Percentiles rank a stretch among this genome's conserved stretches.
phyloP scores from a whole-genome alignment of 805 yeast species.

The Vanderwaltozyma verrucispora region DNA sequence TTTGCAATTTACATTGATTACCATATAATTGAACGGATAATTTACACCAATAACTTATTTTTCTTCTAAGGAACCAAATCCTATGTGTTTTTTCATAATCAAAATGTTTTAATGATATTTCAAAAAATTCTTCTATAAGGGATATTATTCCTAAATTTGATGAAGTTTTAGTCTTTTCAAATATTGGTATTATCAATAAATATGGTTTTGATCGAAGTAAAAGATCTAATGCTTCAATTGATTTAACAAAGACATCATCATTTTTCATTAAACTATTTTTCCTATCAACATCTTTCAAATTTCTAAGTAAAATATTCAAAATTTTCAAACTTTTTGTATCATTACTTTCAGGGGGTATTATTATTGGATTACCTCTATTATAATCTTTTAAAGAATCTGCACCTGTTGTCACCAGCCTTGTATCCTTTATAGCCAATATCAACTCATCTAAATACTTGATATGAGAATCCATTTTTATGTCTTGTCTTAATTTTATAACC shows the following conservation, averaged over 20 bases:
- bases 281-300: slow-evolving; percentile 9
- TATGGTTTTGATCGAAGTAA: slow-evolving; percentile 16
- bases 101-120: slow-evolving; percentile 11
- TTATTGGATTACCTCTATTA: slow-evolving; percentile 1
- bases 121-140: slow-evolving; percentile 10
- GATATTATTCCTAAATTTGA: slow-evolving; percentile 9
- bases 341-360: neutral
- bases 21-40: slow-evolving; percentile 9
- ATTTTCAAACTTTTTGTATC: slow-evolving; percentile 16
- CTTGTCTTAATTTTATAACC: no score
- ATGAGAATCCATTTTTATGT: slow-evolving; percentile 25
- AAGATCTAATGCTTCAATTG: slow-evolving; percentile 21
- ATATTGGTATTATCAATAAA: slow-evolving; percentile 4
- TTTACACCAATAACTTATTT: slow-evolving; percentile 20
- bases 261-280: slow-evolving; percentile 8
- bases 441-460: slow-evolving; percentile 24
- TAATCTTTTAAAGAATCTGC: neutral
- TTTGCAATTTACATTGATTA: neutral
- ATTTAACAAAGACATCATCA: slow-evolving; percentile 18
- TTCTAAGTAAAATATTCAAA: slow-evolving; percentile 12
- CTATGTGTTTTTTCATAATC: slow-evolving; percentile 7
- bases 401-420: slow-evolving; percentile 1
- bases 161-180: neutral
- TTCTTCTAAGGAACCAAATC: slow-evolving; percentile 20
- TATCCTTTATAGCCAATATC: slow-evolving; percentile 19